Conservation (phyloP, 2,329 filamentous ascomycete genomes). For the Metarhizium album region DNA sequence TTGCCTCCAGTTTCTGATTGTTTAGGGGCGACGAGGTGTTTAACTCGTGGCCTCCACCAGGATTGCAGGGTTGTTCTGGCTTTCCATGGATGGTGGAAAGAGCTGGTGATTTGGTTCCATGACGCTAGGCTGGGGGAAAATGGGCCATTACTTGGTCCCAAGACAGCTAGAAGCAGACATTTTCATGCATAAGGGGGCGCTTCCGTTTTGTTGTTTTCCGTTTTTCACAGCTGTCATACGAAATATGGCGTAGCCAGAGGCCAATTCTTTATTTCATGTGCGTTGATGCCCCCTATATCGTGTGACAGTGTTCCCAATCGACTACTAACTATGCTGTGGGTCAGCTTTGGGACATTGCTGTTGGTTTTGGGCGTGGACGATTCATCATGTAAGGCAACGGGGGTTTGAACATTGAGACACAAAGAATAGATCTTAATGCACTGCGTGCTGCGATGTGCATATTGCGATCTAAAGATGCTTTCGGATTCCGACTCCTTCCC, state of each 20-base stretch:
- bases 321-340: neutral
- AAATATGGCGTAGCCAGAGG: no score
- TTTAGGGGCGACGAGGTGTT: neutral
- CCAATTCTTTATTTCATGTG: no score
- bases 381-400: conserved; percentile 2
- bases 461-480: no score
- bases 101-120: neutral
- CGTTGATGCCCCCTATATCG: no score
- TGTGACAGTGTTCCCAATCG: no score
- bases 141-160: neutral
- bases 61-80: neutral
- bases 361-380: conserved; percentile 3
- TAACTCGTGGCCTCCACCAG: neutral
- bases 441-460: neutral
- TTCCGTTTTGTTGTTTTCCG: neutral
- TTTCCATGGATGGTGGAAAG: neutral
- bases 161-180: neutral
- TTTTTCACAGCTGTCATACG: no score
- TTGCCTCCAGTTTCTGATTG: neutral
- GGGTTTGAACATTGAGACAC: neutral
- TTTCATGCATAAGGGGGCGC: neutral
- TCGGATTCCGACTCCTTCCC: no score
- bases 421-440: neutral
- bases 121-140: neutral
- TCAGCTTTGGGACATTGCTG: conserved; percentile 1